Evolutionary conservation across 2,329 filamentous ascomycete species (phyloP).

Genomic region (Diaporthe sp.): DNA sequence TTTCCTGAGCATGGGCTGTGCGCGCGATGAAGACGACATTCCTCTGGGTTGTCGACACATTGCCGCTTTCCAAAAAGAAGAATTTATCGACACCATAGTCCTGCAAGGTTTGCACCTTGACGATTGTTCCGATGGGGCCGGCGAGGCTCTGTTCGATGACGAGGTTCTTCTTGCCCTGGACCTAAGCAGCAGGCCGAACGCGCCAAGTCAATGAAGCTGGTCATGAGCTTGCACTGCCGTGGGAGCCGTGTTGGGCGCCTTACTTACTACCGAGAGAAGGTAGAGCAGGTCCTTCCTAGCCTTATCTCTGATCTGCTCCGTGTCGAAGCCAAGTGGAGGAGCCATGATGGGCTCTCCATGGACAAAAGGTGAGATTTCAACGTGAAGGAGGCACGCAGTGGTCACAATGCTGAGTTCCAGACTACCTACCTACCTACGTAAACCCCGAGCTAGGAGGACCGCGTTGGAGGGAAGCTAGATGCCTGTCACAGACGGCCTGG

Average conservation of each 20-base stretch:
- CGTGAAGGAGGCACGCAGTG: not conserved
- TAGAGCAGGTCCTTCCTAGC: slow-evolving; percentile 90
- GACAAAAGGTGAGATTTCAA: slow-evolving; percentile 29
- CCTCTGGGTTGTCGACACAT: slow-evolving; percentile 92
- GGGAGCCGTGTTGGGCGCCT: slow-evolving; percentile 41
- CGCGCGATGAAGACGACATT: slow-evolving; percentile 95
- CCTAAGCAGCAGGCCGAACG: slow-evolving; percentile 64
- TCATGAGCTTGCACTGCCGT: slow-evolving; percentile 37
- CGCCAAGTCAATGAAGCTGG: slow-evolving; percentile 38
- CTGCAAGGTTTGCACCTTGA: slow-evolving; percentile 94
- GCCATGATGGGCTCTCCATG: slow-evolving; percentile 74
- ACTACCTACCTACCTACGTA: not conserved
- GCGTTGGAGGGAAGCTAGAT: slow-evolving; percentile 23
- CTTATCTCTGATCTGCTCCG: slow-evolving; percentile 82
- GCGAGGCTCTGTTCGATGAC: slow-evolving; percentile 92
- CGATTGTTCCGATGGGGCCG: slow-evolving; percentile 88
- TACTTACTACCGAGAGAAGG: slow-evolving; percentile 94
- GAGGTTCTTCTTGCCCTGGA: slow-evolving; percentile 98
- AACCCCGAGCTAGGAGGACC: not conserved
- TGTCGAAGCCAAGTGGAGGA: slow-evolving; percentile 78
- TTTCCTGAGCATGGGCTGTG: slow-evolving; percentile 87
- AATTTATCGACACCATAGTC: slow-evolving; percentile 99
- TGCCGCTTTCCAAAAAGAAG: slow-evolving; percentile 95
- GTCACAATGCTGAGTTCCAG: not conserved
- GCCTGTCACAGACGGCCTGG: slow-evolving; percentile 10